phyloP scores from a whole-genome alignment of 306 rosid species.

The Malus asiatica region DNA sequence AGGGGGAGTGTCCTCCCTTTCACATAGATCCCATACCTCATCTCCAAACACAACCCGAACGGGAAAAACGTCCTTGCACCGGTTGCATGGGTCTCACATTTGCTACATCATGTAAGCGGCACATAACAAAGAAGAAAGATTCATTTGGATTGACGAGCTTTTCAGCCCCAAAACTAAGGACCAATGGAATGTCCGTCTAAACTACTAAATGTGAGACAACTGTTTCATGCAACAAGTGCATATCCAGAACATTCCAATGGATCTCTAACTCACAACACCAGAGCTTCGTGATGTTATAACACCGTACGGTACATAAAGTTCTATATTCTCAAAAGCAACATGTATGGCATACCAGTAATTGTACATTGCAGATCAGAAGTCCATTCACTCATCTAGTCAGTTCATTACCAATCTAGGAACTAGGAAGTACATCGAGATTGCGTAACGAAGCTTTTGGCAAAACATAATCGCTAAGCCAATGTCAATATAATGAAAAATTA shows the following conservation, averaged over 20 bases:
- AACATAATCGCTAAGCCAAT: constrained; percentile 7
- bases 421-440: constrained; percentile 11
- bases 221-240: no score
- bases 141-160: no score
- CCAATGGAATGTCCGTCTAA: no score
- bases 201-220: no score
- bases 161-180: no score
- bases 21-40: background rate
- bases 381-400: constrained; percentile 7
- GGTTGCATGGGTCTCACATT: no score
- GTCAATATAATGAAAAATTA: constrained; percentile 12
- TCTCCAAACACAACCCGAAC: background rate
- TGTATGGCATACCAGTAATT: background rate
- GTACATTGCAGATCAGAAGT: constrained; percentile 9
- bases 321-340: background rate
- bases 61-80: background rate
- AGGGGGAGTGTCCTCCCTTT: background rate
- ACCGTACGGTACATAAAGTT: background rate
- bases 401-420: constrained; percentile 2
- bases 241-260: background rate
- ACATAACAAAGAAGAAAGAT: no score
- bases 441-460: background rate
- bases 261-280: background rate
- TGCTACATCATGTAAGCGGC: no score
- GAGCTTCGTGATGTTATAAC: background rate